Evolutionary conservation across 306 rosid species (phyloP).

Genomic region (cucumber (Cucumis sativus)): Cucumber_9930_V3 NC_026657.2:26427501-26428000

Average conservation of each 20-base stretch:
- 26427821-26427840: slow-evolving; percentile 74
- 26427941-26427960: slow-evolving; percentile 85
- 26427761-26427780: slow-evolving; percentile 63
- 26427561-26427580: neutral
- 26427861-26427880: slow-evolving; percentile 81
- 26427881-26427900: slow-evolving; percentile 85
- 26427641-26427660: neutral
- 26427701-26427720: neutral
- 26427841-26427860: slow-evolving; percentile 83
- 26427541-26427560: neutral
- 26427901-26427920: slow-evolving; percentile 99
- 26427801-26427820: slow-evolving; percentile 74
- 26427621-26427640: neutral
- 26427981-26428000: slow-evolving; percentile 92
- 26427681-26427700: neutral
- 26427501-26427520: neutral
- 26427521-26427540: slow-evolving; percentile 7
- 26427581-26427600: neutral
- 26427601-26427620: neutral
- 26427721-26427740: slow-evolving; percentile 12
- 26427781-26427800: slow-evolving; percentile 93
- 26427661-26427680: slow-evolving; percentile 7
- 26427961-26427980: slow-evolving; percentile 87
- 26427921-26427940: slow-evolving; percentile 90
- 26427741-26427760: slow-evolving; percentile 36